Percentiles rank a stretch among this genome's conserved stretches.
Evolutionary conservation across 495 filamentous ascomycete species (phyloP).

Genomic region (Neurospora hispaniola): DNA sequence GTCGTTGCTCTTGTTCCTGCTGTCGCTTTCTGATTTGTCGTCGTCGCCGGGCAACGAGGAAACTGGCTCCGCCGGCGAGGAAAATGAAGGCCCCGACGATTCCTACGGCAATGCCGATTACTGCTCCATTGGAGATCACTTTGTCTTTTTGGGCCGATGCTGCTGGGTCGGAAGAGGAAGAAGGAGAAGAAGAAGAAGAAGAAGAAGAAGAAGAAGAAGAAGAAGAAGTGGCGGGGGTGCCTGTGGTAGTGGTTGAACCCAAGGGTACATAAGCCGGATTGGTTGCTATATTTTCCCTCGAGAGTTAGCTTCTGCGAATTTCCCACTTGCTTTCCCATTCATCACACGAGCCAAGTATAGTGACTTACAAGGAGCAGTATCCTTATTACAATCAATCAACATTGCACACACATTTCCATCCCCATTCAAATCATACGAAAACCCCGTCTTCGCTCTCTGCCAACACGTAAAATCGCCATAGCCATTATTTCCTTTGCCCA

Average conservation of each 20-base stretch:
- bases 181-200: not conserved
- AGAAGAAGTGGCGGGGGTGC: not conserved
- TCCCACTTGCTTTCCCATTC: not conserved
- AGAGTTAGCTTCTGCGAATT: not conserved
- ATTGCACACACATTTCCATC: conserved; percentile 19
- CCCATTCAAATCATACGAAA: conserved; percentile 18
- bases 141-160: not conserved
- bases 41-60: conserved; percentile 1
- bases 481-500: conserved; percentile 28
- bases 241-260: not conserved
- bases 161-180: not conserved
- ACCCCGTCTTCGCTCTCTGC: conserved; percentile 13
- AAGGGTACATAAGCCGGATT: not conserved
- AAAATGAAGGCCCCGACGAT: conserved; percentile 10
- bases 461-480: conserved; percentile 28
- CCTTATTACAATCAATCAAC: conserved; percentile 29
- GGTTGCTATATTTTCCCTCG: not conserved
- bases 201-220: too few relatives aligned
- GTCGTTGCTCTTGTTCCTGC: not conserved
- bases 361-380: conserved; percentile 14
- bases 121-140: not conserved
- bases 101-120: conserved; percentile 3
- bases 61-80: not conserved
- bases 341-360: not conserved
- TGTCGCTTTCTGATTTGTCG: not conserved